Percentiles rank a stretch among this genome's conserved stretches.
Evolutionary conservation across 768 basidiomycete species (phyloP).

Genomic region (Obba rivulosa): DNA sequence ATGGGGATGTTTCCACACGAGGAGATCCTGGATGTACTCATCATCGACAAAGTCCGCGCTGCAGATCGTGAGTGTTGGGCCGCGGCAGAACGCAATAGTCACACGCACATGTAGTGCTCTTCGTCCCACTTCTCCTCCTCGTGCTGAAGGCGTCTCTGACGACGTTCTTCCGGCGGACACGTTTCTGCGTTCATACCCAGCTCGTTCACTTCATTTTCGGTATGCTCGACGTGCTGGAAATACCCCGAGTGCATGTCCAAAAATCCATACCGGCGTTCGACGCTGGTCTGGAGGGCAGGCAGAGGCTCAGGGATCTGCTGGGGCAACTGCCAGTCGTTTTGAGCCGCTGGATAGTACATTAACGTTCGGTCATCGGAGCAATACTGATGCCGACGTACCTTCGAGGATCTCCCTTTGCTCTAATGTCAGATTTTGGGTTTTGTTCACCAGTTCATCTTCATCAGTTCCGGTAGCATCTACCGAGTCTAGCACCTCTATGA

Average conservation of each 20-base stretch:
- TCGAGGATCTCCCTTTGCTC: constrained; percentile 47
- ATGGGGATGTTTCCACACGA: constrained; percentile 62
- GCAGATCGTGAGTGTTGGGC: constrained; percentile 2
- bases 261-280: constrained; percentile 66
- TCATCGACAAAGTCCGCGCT: constrained; percentile 83
- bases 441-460: constrained; percentile 37
- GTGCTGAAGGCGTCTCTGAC: constrained; percentile 45
- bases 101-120: constrained; percentile 74
- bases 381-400: constrained; percentile 32
- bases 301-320: constrained; percentile 49
- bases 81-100: not conserved
- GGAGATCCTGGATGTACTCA: constrained; percentile 65
- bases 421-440: constrained; percentile 42
- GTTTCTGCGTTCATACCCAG: constrained; percentile 64
- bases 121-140: constrained; percentile 80
- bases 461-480: constrained; percentile 16
- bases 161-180: constrained; percentile 45
- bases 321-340: constrained; percentile 75
- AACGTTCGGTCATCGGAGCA: not conserved
- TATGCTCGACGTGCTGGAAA: constrained; percentile 64
- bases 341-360: constrained; percentile 45
- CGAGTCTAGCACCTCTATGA: constrained; percentile 54
- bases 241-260: constrained; percentile 70
- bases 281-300: constrained; percentile 33
- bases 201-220: constrained; percentile 80